Percentiles rank a stretch among this genome's conserved stretches.
phyloP scores from a whole-genome alignment of 1,284 basidiomycete species.

The Tilletiopsis washingtonensis region DNA sequence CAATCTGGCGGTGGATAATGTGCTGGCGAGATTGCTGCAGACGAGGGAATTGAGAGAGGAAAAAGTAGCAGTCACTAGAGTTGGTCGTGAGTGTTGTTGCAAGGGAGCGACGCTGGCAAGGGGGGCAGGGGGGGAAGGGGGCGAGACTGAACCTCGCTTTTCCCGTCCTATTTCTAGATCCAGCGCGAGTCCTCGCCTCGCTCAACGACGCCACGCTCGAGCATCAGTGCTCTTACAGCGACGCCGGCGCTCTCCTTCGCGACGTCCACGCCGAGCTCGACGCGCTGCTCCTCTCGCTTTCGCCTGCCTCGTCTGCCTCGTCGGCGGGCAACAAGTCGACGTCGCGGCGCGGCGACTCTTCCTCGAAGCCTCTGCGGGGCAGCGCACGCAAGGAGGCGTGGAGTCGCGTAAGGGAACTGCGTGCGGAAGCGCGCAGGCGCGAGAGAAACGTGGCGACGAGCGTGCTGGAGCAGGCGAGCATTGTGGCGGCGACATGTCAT shows the following conservation, averaged over 20 bases:
- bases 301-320: constrained; percentile 6
- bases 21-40: constrained; percentile 23
- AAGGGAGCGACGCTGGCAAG: too few relatives aligned
- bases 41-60: constrained; percentile 20
- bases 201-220: constrained; percentile 78
- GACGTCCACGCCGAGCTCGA: constrained; percentile 35
- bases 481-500: constrained; percentile 88
- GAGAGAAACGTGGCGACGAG: constrained; percentile 73
- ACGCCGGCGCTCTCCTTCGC: constrained; percentile 31
- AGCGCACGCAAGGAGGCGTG: constrained; percentile 76
- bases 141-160: too few relatives aligned
- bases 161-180: too few relatives aligned
- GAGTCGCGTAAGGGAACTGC: constrained; percentile 78
- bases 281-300: constrained; percentile 7
- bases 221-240: constrained; percentile 58
- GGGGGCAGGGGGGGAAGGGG: too few relatives aligned
- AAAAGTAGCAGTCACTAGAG: constrained; percentile 22
- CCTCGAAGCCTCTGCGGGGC: constrained; percentile 57
- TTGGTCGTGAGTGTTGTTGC: constrained; percentile 17
- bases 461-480: constrained; percentile 69
- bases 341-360: constrained; percentile 8
- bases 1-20: constrained; percentile 67
- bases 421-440: constrained; percentile 86
- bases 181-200: constrained; percentile 76
- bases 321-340: constrained; percentile 39